These are phyloP conservation scores for Dictyostelium brefeldianum DNA, from an alignment of 78 protist species.

Conservation along the genomic window DNA sequence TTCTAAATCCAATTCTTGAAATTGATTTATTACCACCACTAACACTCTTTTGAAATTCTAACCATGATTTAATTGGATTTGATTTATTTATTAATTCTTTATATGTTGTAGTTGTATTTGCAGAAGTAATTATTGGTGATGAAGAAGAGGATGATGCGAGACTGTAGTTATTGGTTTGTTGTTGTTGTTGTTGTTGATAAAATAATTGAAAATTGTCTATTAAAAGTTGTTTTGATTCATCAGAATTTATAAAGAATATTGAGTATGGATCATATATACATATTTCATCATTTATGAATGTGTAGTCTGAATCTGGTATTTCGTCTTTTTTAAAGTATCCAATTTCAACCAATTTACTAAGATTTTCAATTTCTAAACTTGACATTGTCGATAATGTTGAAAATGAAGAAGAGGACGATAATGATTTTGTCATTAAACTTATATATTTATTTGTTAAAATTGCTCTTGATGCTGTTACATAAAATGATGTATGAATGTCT, in stretches of 20 bases:
- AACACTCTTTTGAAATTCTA: neutral
- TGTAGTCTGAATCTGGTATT: neutral
- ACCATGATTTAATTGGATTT: constrained; percentile 18
- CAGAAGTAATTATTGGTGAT: too few relatives aligned
- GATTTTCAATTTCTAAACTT: constrained; percentile 17
- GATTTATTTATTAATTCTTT: neutral
- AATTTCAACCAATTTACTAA: neutral
- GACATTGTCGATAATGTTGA: neutral
- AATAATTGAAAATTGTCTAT: constrained; percentile 11
- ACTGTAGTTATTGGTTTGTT: neutral
- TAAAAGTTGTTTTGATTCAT: constrained; percentile 15
- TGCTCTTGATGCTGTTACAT: constrained; percentile 35
- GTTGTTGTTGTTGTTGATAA: neutral
- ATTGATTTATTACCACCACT: neutral
- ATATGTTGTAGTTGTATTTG: neutral
- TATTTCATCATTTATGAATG: neutral
- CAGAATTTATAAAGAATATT: neutral
- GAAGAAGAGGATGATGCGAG: too few relatives aligned
- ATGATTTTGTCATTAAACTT: neutral
- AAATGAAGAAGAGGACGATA: neutral
- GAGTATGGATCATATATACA: constrained; percentile 46
- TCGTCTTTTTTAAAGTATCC: neutral
- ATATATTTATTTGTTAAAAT: constrained; percentile 21
- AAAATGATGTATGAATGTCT: neutral
- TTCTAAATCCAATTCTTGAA: neutral